phyloP scores from a whole-genome alignment of 2,329 filamentous ascomycete species.

The Elsinoe fawcettii region DNA sequence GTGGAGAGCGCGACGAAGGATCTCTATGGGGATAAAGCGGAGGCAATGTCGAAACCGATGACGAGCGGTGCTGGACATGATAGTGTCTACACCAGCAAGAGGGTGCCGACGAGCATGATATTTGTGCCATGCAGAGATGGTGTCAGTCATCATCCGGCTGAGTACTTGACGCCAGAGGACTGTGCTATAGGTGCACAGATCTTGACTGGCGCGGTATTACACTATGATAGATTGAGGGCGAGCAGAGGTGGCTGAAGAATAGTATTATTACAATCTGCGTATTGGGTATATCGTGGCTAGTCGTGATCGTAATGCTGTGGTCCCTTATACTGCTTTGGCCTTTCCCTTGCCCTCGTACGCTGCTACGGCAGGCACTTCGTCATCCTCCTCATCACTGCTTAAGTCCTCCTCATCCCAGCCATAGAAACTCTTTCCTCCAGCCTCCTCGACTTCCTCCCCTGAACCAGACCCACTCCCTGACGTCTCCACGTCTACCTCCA shows the following conservation, averaged over 20 bases:
- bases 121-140: constrained; percentile 42
- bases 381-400: constrained; percentile 41
- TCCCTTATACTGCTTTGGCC: constrained; percentile 17
- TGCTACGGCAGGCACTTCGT: constrained; percentile 21
- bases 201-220: constrained; percentile 42
- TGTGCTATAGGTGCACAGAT: constrained; percentile 43
- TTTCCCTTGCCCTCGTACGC: constrained; percentile 33
- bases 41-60: constrained; percentile 45
- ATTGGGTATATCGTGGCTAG: neutral
- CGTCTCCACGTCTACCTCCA: constrained; percentile 24
- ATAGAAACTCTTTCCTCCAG: constrained; percentile 50
- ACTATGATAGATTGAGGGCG: constrained; percentile 41
- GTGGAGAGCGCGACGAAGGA: constrained; percentile 53
- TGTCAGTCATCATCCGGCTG: constrained; percentile 41
- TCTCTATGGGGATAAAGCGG: constrained; percentile 47
- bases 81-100: constrained; percentile 38
- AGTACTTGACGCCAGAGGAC: constrained; percentile 40
- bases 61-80: constrained; percentile 60
- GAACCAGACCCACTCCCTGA: constrained; percentile 24
- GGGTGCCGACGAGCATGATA: constrained; percentile 42
- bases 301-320: constrained; percentile 10
- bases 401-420: constrained; percentile 61
- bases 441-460: constrained; percentile 33
- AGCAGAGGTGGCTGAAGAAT: constrained; percentile 20
- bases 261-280: neutral